Evolutionary conservation across 169 alveolate genomes (phyloP).

Genomic region (Plasmodium gonderi): DNA sequence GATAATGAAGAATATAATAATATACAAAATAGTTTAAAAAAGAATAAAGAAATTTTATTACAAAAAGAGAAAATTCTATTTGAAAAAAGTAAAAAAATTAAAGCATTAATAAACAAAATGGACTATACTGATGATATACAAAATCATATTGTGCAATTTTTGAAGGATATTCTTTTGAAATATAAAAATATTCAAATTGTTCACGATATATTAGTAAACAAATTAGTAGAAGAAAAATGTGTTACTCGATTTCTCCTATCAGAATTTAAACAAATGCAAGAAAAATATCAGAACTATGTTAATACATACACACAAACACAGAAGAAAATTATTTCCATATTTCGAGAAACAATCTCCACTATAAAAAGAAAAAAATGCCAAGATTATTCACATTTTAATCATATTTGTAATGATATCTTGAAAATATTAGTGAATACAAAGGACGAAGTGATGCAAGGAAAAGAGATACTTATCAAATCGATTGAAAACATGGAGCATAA

Average conservation of each 20-base stretch:
- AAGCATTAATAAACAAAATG: conserved; percentile 36
- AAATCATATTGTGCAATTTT: conserved; percentile 11
- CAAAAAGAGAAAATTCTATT: conserved; percentile 42
- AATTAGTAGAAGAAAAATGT: conserved; percentile 37
- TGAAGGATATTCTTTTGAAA: conserved; percentile 18
- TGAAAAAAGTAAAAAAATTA: conserved; percentile 71
- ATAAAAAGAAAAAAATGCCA: background rate
- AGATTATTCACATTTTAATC: background rate
- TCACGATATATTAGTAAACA: conserved; percentile 22
- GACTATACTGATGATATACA: conserved; percentile 66
- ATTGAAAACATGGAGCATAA: background rate
- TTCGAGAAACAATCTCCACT: conserved; percentile 1
- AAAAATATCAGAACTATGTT: background rate
- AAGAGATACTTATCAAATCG: background rate
- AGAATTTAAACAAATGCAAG: conserved; percentile 1
- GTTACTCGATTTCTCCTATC: conserved; percentile 8
- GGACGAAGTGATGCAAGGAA: background rate
- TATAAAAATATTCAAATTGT: conserved; percentile 54
- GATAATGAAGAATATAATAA: conserved; percentile 69
- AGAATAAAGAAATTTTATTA: conserved; percentile 52
- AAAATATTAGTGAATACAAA: conserved; percentile 14
- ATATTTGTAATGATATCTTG: background rate
- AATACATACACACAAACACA: background rate
- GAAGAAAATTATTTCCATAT: background rate
- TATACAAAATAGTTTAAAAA: conserved; percentile 48